These are phyloP conservation scores for Ceratocystis destructans DNA, from an alignment of 2,329 filamentous ascomycete genomes.

Conservation along the genomic window DNA sequence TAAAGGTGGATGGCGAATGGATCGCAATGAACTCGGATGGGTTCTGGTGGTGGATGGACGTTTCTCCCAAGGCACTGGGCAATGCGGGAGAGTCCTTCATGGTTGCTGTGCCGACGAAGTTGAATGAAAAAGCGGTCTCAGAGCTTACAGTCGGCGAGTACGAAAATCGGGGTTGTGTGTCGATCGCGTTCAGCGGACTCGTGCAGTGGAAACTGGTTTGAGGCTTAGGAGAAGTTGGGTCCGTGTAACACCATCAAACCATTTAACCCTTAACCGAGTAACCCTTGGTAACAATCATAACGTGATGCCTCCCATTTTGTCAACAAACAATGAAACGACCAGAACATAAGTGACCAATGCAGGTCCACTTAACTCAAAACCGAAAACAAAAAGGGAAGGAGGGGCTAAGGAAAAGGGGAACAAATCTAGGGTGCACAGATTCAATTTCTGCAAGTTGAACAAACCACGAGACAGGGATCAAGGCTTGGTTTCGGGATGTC, in stretches of 20 bases:
- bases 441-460: neutral
- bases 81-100: conserved; percentile 53
- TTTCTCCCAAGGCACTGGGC: conserved; percentile 52
- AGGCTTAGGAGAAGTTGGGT: conserved; percentile 2
- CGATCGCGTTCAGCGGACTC: conserved; percentile 28
- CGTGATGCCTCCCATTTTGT: neutral
- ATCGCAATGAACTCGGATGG: conserved; percentile 65
- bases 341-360: neutral
- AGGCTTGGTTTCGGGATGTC: neutral
- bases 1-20: conserved; percentile 10
- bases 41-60: conserved; percentile 69
- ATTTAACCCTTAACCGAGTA: neutral
- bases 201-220: conserved; percentile 39
- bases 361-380: neutral
- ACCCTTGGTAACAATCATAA: neutral
- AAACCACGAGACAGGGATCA: neutral
- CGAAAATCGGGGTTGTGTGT: conserved; percentile 22
- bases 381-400: neutral
- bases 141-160: conserved; percentile 38
- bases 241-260: neutral
- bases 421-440: neutral
- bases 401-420: neutral
- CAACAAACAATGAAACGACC: neutral
- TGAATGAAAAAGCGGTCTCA: conserved; percentile 35
- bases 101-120: conserved; percentile 44